Evolutionary conservation across 2,329 filamentous ascomycete genomes (phyloP), one percentile per base, ranked within the genome.

Genomic region (Incumbomyces delicatus): DNA sequence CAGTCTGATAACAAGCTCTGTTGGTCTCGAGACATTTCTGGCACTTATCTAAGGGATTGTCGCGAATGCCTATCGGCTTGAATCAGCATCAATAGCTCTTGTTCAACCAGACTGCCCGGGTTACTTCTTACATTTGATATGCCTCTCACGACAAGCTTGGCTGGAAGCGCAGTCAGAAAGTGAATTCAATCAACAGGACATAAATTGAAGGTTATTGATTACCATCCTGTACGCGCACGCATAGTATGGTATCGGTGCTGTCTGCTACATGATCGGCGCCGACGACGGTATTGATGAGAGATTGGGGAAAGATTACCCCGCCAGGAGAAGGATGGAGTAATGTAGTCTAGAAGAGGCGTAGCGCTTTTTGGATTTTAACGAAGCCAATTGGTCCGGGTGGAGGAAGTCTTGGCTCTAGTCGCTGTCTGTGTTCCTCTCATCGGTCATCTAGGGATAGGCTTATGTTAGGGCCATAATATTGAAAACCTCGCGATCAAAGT

Each of bases 71-170:
- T 44, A 31, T 41, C 8, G 4, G 13, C 22, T 27, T 27, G 18
- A 35, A 18, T 22, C 10, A 13, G 13, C n/a, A 20, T 44, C 32
- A 44, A 29, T 14, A 13, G 10, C 4, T 11, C 27, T 6, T 3
- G 16, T 43, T 6, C 3, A 2, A 5, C 31, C 11, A n/a, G n/a
- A 36, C 11, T 14, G 16, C 12, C 13, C 3, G 36, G n/a, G 3
- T 30, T 35, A 7, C 32, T 8, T 17, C 41, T 35, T 20, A 44
- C 41, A 44, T 36, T 37, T 44, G 33, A 44, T 44, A 35, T 44
- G 41, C 41, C 41, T 35, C 8, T 44, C 41, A 13, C 41, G 34
- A 20, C 41, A 44, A 44, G 41, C 41, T 44, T 44, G 41, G 18
- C 41, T 44, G 29, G 2, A 32, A 35, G 18, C 11, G 16, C 30